These are phyloP conservation scores for Breviolum minutum DNA, from an alignment of 73 alveolate genomes.

Conservation along the genomic window DNA sequence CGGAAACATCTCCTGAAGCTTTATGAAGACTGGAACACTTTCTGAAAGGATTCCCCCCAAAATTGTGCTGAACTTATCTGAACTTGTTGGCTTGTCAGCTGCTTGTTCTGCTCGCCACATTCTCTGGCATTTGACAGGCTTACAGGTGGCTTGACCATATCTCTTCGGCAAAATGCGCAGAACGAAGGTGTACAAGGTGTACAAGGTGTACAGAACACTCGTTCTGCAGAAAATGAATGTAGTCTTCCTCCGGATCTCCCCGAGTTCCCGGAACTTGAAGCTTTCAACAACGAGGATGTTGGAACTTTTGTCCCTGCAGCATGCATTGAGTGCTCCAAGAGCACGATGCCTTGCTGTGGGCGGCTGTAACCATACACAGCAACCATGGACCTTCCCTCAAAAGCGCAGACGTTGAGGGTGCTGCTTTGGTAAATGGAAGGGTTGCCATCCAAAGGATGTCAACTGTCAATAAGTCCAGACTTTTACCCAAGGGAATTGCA, in stretches of 20 bases:
- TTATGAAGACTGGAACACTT: no score
- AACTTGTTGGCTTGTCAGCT: neutral
- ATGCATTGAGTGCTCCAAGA: constrained; percentile 66
- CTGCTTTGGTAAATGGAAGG: neutral
- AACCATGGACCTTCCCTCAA: neutral
- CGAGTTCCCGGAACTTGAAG: constrained; percentile 17
- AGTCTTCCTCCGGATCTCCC: constrained; percentile 6
- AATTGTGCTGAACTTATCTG: no score
- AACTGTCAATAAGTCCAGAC: neutral
- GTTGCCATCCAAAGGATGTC: neutral
- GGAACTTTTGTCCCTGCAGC: neutral
- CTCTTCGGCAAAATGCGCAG: neutral
- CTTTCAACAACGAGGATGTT: constrained; percentile 53
- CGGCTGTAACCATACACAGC: neutral
- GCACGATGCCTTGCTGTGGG: constrained; percentile 28
- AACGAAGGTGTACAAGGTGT: neutral
- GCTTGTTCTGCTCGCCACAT: neutral
- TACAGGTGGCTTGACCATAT: neutral
- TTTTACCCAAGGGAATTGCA: neutral
- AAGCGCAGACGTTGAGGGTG: neutral
- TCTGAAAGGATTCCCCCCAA: no score
- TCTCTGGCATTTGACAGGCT: neutral
- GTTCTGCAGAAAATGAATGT: neutral
- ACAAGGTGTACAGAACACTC: neutral
- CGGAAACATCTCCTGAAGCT: no score